phyloP scores from a whole-genome alignment of 106 monocot genomes.

The Cymbidium sinense region DNA sequence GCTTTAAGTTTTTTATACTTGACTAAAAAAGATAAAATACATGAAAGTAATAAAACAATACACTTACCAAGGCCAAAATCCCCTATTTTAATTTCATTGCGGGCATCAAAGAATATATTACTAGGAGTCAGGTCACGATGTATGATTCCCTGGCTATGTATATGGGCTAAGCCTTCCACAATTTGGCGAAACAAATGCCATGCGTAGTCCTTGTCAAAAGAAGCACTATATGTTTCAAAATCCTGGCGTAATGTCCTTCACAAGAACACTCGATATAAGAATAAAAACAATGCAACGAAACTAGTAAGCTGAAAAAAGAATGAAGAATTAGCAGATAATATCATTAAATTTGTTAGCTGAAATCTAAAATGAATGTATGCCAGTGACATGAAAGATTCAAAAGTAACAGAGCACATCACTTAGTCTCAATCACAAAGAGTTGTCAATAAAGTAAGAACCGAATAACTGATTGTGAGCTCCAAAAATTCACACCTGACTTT shows the following conservation, averaged over 20 bases:
- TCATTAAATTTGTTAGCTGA: not conserved
- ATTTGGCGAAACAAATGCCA: constrained; percentile 98
- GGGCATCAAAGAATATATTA: constrained; percentile 96
- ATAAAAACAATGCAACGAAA: not conserved
- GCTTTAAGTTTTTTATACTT: not conserved
- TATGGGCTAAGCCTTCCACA: constrained; percentile 97
- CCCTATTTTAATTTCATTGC: constrained; percentile 97
- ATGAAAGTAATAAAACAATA: not conserved
- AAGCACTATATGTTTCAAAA: constrained; percentile 53
- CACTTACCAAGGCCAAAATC: constrained; percentile 96
- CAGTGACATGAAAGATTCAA: not conserved
- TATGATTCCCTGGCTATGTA: constrained; percentile 96
- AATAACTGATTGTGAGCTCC: not conserved
- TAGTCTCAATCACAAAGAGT: not conserved
- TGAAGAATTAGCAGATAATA: not conserved
- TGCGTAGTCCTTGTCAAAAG: constrained; percentile 66
- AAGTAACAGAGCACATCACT: not conserved
- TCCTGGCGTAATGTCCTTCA: constrained; percentile 86
- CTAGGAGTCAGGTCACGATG: constrained; percentile 96
- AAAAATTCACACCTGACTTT: too few relatives aligned
- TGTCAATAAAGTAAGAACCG: not conserved
- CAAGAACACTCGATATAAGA: constrained; percentile 4
- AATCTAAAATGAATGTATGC: not conserved
- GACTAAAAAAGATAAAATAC: not conserved
- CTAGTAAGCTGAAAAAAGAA: not conserved